These are phyloP conservation scores for Citrus trifoliata DNA, from an alignment of 345 rosid genomes.

Conservation along the genomic window DNA sequence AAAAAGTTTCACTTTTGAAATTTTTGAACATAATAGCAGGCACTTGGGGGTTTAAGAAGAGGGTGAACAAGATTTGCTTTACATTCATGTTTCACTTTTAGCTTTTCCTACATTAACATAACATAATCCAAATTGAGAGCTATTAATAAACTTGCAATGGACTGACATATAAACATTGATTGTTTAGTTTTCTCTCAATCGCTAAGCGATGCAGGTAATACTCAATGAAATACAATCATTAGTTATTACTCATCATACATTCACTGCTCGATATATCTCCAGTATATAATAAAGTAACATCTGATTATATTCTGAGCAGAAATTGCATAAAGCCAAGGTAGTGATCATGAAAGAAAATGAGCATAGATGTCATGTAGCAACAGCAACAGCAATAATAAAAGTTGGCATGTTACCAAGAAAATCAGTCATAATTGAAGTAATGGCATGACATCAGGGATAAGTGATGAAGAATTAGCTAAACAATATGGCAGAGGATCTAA, in stretches of 20 bases:
- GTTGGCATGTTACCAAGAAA: not conserved
- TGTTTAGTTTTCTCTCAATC: not conserved
- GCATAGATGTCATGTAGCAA: not conserved
- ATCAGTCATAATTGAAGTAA: not conserved
- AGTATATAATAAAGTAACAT: not conserved
- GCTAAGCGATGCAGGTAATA: not conserved
- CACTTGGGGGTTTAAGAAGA: not conserved
- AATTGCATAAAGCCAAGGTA: not conserved
- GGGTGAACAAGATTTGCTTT: not conserved
- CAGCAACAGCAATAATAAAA: not conserved
- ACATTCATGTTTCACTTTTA: not conserved
- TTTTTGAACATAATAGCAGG: not conserved
- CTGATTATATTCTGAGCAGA: not conserved
- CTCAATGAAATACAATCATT: not conserved
- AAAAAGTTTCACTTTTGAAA: not conserved
- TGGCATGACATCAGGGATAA: not conserved
- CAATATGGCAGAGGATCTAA: constrained; percentile 12
- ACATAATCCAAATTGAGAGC: not conserved
- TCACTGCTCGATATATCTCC: not conserved
- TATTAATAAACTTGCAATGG: not conserved
- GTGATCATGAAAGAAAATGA: not conserved
- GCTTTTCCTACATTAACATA: not conserved
- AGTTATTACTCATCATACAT: not conserved
- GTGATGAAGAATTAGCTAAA: not conserved
- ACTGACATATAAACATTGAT: not conserved